These are phyloP conservation scores for Pseudozyma sp. DNA, from an alignment of 1,284 basidiomycete genomes.

Conservation along the genomic window DNA sequence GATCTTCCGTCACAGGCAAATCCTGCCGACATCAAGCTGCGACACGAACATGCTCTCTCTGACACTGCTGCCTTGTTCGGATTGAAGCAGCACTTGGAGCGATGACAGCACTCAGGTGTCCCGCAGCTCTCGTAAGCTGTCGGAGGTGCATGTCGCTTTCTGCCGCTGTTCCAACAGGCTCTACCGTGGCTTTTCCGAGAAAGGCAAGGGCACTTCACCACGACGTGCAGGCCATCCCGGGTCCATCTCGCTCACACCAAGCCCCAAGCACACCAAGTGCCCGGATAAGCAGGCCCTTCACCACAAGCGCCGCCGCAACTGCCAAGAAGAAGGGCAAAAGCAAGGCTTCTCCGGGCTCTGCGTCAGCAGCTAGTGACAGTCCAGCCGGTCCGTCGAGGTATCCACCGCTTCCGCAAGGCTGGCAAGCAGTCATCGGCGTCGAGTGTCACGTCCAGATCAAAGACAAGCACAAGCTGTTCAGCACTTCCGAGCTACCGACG, in stretches of 20 bases:
- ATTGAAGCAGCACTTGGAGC: neutral
- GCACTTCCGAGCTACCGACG: constrained; percentile 72
- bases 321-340: constrained; percentile 43
- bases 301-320: neutral
- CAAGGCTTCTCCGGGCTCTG: constrained; percentile 13
- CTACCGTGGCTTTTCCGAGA: constrained; percentile 8
- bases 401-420: constrained; percentile 54
- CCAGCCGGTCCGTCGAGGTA: constrained; percentile 23
- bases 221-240: neutral
- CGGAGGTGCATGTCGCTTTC: constrained; percentile 13
- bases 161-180: constrained; percentile 6
- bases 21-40: neutral
- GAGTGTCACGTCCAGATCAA: constrained; percentile 96
- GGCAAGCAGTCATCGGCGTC: constrained; percentile 82
- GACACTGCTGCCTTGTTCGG: no score
- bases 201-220: neutral
- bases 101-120: constrained; percentile 8
- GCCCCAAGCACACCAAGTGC: no score
- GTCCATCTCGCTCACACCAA: neutral
- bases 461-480: constrained; percentile 88
- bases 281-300: constrained; percentile 1
- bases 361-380: neutral
- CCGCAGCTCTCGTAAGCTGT: constrained; percentile 10
- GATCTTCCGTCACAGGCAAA: neutral
- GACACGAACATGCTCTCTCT: no score